Percentiles rank a stretch among this genome's conserved stretches.
These are phyloP conservation scores for Sphaerostilbella broomeana DNA, from an alignment of 2,329 filamentous ascomycete species.

Conservation along the genomic window DNA sequence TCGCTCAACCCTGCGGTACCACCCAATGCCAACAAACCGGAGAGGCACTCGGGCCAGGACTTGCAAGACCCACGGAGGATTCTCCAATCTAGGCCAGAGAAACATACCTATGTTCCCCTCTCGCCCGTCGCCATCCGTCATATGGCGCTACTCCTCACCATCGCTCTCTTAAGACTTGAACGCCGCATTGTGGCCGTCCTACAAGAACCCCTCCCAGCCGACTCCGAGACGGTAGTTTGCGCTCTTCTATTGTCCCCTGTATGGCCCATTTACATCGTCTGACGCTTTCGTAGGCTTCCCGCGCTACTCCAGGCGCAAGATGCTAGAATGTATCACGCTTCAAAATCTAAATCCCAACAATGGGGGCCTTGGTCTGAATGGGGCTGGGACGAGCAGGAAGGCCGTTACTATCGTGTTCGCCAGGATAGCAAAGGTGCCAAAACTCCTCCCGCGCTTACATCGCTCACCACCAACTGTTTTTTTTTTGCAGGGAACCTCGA, in stretches of 20 bases:
- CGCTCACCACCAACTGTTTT: conserved; percentile 5
- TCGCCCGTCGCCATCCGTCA: conserved; percentile 13
- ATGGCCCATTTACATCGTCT: conserved; percentile 10
- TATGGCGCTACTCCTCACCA: conserved; percentile 12
- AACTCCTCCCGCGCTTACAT: conserved; percentile 3
- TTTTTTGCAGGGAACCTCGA: conserved; percentile 15
- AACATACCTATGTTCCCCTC: conserved; percentile 14
- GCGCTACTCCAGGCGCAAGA: conserved; percentile 18
- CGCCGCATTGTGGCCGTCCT: conserved; percentile 12
- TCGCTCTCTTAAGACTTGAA: conserved; percentile 6
- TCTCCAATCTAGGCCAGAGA: conserved; percentile 14
- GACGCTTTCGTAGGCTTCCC: conserved; percentile 14
- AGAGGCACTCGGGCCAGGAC: conserved; percentile 12
- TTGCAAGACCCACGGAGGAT: conserved; percentile 14
- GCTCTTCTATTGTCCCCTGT: conserved; percentile 11
- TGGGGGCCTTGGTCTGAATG: conserved; percentile 25
- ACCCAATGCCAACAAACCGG: conserved; percentile 11
- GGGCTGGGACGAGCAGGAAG: conserved; percentile 17
- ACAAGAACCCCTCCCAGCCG: conserved; percentile 13
- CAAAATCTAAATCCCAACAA: conserved; percentile 21
- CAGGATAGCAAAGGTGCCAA: conserved; percentile 21
- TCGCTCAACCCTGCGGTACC: conserved; percentile 10
- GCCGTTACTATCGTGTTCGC: conserved; percentile 21
- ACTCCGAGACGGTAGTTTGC: conserved; percentile 10
- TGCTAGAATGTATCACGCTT: conserved; percentile 25